Evolutionary conservation across 2,329 filamentous ascomycete species (phyloP).

Genomic region (Xylaria polymorpha): DNA sequence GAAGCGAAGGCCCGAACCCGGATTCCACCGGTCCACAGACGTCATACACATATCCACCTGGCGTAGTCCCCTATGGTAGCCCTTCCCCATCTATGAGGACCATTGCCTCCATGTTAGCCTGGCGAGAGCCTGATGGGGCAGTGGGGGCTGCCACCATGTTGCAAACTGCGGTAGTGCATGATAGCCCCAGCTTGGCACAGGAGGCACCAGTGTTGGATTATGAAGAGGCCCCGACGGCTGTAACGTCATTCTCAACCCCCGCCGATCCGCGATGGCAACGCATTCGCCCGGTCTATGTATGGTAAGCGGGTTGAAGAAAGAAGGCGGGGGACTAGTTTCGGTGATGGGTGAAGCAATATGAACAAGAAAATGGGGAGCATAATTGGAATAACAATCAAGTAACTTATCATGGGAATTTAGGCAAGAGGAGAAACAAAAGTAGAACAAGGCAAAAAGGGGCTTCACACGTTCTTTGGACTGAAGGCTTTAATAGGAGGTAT

Average conservation of each 20-base stretch:
- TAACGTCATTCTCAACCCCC: slow-evolving; percentile 8
- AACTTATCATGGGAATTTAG: slow-evolving; percentile 28
- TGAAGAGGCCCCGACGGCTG: slow-evolving; percentile 36
- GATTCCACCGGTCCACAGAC: slow-evolving; percentile 32
- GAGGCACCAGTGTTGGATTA: slow-evolving; percentile 29
- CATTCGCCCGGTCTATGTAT: slow-evolving; percentile 38
- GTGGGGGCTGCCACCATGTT: slow-evolving; percentile 38
- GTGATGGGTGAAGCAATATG: slow-evolving; percentile 17
- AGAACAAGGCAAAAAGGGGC: slow-evolving; percentile 9
- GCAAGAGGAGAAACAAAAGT: not conserved
- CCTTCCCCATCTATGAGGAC: slow-evolving; percentile 43
- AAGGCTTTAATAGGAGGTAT: slow-evolving; percentile 30
- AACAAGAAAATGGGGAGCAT: slow-evolving; percentile 15
- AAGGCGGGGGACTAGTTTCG: not conserved
- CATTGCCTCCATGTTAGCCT: slow-evolving; percentile 42
- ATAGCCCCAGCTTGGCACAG: slow-evolving; percentile 6
- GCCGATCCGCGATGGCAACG: slow-evolving; percentile 35
- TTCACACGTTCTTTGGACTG: slow-evolving; percentile 37
- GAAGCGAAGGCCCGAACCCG: slow-evolving; percentile 21
- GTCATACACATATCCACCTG: slow-evolving; percentile 45
- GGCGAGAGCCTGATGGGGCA: slow-evolving; percentile 40
- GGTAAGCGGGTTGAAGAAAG: slow-evolving; percentile 21
- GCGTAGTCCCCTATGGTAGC: slow-evolving; percentile 45
- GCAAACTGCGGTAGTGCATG: slow-evolving; percentile 29
- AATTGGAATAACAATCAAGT: slow-evolving; percentile 21